These are phyloP conservation scores for Jatropha multifida DNA, from an alignment of 441 rosid genomes.

Conservation along the genomic window DNA sequence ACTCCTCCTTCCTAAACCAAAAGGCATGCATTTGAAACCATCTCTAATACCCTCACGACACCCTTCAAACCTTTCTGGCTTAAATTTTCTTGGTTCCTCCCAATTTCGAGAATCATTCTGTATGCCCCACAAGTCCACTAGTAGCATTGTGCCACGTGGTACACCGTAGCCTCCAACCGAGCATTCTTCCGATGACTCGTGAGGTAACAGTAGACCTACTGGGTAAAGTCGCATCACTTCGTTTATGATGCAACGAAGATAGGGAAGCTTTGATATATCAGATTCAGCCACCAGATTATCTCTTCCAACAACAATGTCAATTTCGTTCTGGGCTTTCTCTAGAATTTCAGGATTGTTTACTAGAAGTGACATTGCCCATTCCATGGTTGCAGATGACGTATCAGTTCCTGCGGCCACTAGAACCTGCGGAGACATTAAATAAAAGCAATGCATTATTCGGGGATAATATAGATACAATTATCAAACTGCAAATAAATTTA, in stretches of 20 bases:
- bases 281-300: conserved; percentile 41
- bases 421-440: conserved; percentile 25
- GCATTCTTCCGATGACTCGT: conserved; percentile 50
- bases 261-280: conserved; percentile 41
- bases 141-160: conserved; percentile 43
- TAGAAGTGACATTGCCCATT: conserved; percentile 57
- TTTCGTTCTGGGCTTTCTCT: conserved; percentile 41
- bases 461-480: too few relatives aligned
- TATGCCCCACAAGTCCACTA: conserved; percentile 49
- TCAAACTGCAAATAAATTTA: too few relatives aligned
- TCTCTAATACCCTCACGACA: conserved; percentile 28
- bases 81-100: conserved; percentile 41
- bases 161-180: conserved; percentile 39
- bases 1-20: conserved; percentile 52
- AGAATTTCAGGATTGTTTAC: conserved; percentile 47
- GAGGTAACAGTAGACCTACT: conserved; percentile 45
- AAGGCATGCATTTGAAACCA: conserved; percentile 45
- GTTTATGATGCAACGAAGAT: conserved; percentile 40
- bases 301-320: conserved; percentile 37
- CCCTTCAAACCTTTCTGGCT: conserved; percentile 55
- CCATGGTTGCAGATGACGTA: conserved; percentile 37
- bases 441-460: too few relatives aligned
- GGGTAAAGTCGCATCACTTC: conserved; percentile 57
- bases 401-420: conserved; percentile 46
- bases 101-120: conserved; percentile 54